Base-by-base conservation (phyloP, 1,284 basidiomycete species). In the Papiliotrema terrestris region DNA sequence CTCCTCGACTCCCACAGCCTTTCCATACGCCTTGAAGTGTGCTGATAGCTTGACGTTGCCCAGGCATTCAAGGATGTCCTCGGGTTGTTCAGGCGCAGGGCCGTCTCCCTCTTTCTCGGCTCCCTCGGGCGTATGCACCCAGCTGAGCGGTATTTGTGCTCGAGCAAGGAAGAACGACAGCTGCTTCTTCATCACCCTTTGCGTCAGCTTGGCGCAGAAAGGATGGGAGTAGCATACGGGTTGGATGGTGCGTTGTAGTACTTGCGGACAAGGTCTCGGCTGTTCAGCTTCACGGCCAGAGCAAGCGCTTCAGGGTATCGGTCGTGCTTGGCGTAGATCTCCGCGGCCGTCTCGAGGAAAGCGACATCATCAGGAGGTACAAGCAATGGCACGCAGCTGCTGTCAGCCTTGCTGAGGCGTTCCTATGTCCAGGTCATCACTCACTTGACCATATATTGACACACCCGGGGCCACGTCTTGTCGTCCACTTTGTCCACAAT, bases 391-490 rank as follows among this genome's bases (percentile, higher is more conserved):
- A 98, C 90, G 66, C 92, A 96, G 71, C 89, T 91, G 60, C 19
- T 19, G 23, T 53, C 44, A 35, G 19, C 5, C 42, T 53, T 32
- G 60, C 54, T 68, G 57, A 62, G 39, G 36, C 17, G 13, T 35
- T 22, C 0, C 35, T 19, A n/a, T 41, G 38, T 25, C 9, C 0
- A 5, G 14, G 42, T 41, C 19, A 3, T 8, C 4, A 79, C 86
- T 67, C 69, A 91, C 89, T 87, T 85, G 74, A 96, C 86, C 91
- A 98, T 97, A 78, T 99, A 99, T 56, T 90, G 86, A 69, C 95
- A 97, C n/a, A 98, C 94, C 52, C 96, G 86, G 50, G 82, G 82
- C 72, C 85, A 98, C 0, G 91, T 97, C 63, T 76, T 73, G 59
- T 79, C 77, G 69, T 96, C 92, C 23, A 95, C 86, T 56, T 92